Evolutionary conservation across 2,329 filamentous ascomycete genomes (phyloP), one percentile per base, ranked within the genome.

Genomic region (Aspergillus latus): DNA sequence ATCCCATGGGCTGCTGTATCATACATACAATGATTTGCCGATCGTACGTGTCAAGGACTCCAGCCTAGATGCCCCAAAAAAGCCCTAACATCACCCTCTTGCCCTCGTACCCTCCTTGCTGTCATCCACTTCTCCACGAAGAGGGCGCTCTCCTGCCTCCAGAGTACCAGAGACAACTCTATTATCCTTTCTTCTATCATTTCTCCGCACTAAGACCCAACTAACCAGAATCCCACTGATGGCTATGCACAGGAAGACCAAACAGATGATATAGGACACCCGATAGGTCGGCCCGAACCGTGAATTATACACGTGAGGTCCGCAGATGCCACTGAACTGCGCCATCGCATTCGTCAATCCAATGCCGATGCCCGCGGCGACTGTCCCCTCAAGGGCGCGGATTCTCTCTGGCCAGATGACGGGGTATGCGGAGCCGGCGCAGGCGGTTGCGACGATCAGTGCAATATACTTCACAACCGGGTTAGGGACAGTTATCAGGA

Each of bases 331-430:
- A 43, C 72, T 69, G 42, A 76, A 76, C 59, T 78, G 74, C 3
- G 74, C 75, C 69, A 74, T 73, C 3, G 74, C 74, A 58, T 77
- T 78, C 1, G 75, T 78, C 21, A 71, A 66, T 1, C 75, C 75
- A 47, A 77, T 77, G 0, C 73, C 75, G 6, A 77, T 60, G 2
- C 75, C 75, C 0, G 74, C 68, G 1, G 73, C 72, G 2, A 74
- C 68, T 1, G 75, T 76, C 11, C 74, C 74, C 28, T 77, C 68
- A 9, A 76, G 65, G 0, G 68, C 74, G 21, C 74, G 69, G 52
- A 78, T 77, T 1, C 75, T 70, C 59, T 77, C 75, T 6, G 74
- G 75, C 75, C 74, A 78, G 60, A 77, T 77, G 42, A 77, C 72
- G 0, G 75, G 74, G 55, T 76, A 78, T 5, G 73, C 73, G 5